Evolutionary conservation across 2,329 filamentous ascomycete species (phyloP).

Genomic region (Ciborinia camelliae): DNA sequence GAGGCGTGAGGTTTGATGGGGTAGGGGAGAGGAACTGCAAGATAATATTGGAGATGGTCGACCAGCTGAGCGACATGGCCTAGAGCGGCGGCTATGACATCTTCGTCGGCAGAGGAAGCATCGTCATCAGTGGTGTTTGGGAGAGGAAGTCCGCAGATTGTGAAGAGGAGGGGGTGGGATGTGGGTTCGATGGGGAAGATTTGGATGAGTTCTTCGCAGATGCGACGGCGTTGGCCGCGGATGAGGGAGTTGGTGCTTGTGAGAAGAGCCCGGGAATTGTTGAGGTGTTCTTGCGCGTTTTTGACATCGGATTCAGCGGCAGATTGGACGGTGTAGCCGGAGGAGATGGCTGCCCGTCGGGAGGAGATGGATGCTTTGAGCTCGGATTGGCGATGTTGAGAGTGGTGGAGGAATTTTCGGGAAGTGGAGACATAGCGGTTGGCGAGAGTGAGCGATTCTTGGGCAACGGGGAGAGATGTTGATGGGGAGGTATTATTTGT

Average conservation of each 20-base stretch:
- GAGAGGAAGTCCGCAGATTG: conserved; percentile 72
- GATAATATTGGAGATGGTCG: conserved; percentile 75
- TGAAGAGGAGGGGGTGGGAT: conserved; percentile 69
- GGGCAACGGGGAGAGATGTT: conserved; percentile 47
- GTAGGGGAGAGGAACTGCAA: conserved; percentile 76
- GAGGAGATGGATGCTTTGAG: conserved; percentile 62
- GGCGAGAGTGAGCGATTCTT: conserved; percentile 48
- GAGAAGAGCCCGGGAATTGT: conserved; percentile 53
- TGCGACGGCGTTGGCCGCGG: conserved; percentile 81
- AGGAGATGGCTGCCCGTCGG: conserved; percentile 64
- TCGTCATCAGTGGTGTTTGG: conserved; percentile 79
- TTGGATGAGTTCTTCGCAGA: conserved; percentile 74
- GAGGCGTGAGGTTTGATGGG: conserved; percentile 71
- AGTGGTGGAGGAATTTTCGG: conserved; percentile 60
- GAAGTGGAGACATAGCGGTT: conserved; percentile 59
- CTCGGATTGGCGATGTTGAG: conserved; percentile 62
- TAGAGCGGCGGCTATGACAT: conserved; percentile 74
- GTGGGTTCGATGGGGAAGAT: conserved; percentile 79
- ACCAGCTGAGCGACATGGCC: conserved; percentile 76
- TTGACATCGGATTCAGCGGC: conserved; percentile 58
- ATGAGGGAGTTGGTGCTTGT: conserved; percentile 60
- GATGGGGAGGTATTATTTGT: conserved; percentile 39
- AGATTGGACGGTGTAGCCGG: conserved; percentile 58
- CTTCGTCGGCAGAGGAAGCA: conserved; percentile 50
- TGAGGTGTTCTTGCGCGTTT: conserved; percentile 57